Conservation (phyloP, 331 rosid species). For the Acacia pycnantha region DNA sequence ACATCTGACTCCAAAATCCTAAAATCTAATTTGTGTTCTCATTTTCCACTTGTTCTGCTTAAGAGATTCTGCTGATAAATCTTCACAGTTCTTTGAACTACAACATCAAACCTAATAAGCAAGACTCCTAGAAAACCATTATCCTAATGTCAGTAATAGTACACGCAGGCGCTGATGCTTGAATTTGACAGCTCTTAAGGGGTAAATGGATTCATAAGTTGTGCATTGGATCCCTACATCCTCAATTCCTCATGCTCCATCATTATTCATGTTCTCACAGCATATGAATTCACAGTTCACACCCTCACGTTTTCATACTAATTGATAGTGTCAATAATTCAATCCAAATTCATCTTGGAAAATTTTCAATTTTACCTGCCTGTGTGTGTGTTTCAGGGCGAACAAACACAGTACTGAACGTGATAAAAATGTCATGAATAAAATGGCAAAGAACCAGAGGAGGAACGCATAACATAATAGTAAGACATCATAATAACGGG, state of each 20-base stretch:
- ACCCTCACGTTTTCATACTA: neutral
- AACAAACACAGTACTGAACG: neutral
- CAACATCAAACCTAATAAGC: neutral
- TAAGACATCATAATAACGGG: neutral
- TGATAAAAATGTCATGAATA: conserved; percentile 7
- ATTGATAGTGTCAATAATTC: neutral
- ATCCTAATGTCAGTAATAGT: neutral
- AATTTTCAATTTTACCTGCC: neutral
- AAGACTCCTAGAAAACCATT: neutral
- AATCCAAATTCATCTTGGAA: neutral
- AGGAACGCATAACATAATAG: neutral
- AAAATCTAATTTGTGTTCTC: neutral
- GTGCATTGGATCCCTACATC: neutral
- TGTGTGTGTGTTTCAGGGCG: neutral
- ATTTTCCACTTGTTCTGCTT: neutral
- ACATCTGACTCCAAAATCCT: neutral
- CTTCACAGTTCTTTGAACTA: neutral
- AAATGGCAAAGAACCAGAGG: neutral
- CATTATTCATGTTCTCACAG: neutral
- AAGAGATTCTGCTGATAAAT: neutral
- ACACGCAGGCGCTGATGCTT: neutral
- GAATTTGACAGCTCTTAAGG: neutral
- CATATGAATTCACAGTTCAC: neutral
- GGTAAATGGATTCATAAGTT: neutral
- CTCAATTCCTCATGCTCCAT: neutral